These are phyloP conservation scores for Rosa rugosa DNA, from an alignment of 306 rosid genomes.

Conservation along the genomic window DNA sequence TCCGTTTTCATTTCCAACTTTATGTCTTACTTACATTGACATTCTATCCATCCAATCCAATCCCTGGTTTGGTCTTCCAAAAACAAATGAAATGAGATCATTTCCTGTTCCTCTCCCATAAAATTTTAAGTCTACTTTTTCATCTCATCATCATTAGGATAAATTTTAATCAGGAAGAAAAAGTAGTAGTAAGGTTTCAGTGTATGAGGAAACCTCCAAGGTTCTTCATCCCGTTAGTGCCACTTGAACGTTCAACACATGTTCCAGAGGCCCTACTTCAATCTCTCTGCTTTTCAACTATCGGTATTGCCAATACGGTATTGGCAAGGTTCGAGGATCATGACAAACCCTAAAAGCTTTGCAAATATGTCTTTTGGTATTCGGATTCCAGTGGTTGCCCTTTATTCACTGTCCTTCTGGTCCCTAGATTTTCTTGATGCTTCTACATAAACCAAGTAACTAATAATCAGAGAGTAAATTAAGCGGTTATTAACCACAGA, in stretches of 20 bases:
- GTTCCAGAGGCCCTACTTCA: neutral
- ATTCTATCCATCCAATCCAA: neutral
- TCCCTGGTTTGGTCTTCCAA: neutral
- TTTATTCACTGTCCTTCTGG: neutral
- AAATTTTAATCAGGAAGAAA: neutral
- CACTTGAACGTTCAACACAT: slow-evolving; percentile 8
- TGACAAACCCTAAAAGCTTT: neutral
- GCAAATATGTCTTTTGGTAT: neutral
- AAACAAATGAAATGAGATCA: neutral
- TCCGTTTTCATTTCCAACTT: slow-evolving; percentile 7
- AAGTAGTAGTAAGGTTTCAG: slow-evolving; percentile 6
- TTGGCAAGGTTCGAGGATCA: slow-evolving; percentile 7
- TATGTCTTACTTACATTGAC: neutral
- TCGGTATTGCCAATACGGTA: neutral
- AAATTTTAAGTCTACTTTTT: neutral
- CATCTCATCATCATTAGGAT: neutral
- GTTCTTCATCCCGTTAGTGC: slow-evolving; percentile 2
- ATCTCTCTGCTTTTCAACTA: neutral
- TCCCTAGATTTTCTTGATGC: neutral
- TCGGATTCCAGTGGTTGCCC: slow-evolving; percentile 4
- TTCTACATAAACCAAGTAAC: neutral
- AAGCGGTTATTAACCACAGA: neutral
- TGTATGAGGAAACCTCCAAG: slow-evolving; percentile 1
- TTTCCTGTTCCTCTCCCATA: neutral
- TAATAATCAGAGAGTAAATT: neutral